Evolutionary conservation across 768 basidiomycete species (phyloP).

Genomic region (Tephrocybe sp.): DNA sequence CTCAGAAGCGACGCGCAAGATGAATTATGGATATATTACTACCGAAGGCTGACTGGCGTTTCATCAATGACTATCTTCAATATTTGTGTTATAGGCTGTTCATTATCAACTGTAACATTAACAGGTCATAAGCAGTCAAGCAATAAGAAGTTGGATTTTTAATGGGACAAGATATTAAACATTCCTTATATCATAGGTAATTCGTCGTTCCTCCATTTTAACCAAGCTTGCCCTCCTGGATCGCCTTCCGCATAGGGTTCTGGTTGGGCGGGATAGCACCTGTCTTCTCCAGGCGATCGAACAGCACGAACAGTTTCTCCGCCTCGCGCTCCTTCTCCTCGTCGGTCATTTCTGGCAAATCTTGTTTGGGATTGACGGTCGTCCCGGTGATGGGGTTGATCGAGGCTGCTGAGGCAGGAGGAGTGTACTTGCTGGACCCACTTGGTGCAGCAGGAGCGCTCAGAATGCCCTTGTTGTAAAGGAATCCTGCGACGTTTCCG

Average conservation of each 20-base stretch:
- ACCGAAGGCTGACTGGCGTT: too few species aligned
- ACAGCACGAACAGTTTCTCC: conserved; percentile 88
- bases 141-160: not conserved
- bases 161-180: not conserved
- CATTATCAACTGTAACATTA: too few species aligned
- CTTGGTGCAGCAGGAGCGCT: conserved; percentile 46
- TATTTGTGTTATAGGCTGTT: too few species aligned
- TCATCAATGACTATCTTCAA: too few species aligned
- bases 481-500: conserved; percentile 92
- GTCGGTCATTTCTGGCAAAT: conserved; percentile 72
- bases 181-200: conserved; percentile 1
- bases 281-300: conserved; percentile 82
- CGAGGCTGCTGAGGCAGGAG: conserved; percentile 35
- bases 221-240: conserved; percentile 33
- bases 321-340: conserved; percentile 96
- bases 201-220: not conserved
- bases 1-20: too few species aligned
- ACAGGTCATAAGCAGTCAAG: too few species aligned
- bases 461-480: conserved; percentile 89
- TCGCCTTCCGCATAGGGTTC: conserved; percentile 74
- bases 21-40: too few species aligned
- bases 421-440: conserved; percentile 26
- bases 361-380: conserved; percentile 39
- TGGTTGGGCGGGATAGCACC: conserved; percentile 65
- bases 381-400: conserved; percentile 92